Evolutionary conservation across 768 basidiomycete genomes (phyloP).

Genomic region (Lactarius indigo): DNA sequence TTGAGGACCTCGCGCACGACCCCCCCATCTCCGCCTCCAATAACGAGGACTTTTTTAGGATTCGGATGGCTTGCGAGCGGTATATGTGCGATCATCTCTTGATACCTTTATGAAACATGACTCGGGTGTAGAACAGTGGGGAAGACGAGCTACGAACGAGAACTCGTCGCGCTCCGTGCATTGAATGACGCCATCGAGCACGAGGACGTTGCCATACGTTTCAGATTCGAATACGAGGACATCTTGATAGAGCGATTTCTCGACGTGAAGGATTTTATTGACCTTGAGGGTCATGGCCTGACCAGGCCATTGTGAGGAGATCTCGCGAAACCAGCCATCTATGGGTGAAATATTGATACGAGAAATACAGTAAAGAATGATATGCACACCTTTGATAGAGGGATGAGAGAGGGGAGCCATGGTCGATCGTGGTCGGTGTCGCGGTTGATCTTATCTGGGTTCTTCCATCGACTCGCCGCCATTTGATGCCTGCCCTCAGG

Average conservation of each 20-base stretch:
- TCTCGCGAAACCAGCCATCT: slow-evolving; percentile 98
- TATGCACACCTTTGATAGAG: slow-evolving; percentile 34
- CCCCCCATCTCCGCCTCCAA: slow-evolving; percentile 97
- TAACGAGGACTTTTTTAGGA: slow-evolving; percentile 93
- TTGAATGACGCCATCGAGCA: slow-evolving; percentile 93
- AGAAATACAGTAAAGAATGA: not conserved
- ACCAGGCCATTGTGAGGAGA: slow-evolving; percentile 94
- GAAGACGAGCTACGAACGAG: slow-evolving; percentile 56
- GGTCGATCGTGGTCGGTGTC: not conserved
- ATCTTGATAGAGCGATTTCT: slow-evolving; percentile 93
- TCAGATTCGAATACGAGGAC: slow-evolving; percentile 96
- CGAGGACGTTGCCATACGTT: slow-evolving; percentile 95
- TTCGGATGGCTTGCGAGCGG: slow-evolving; percentile 96
- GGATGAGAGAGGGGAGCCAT: slow-evolving; percentile 41
- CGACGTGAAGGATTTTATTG: slow-evolving; percentile 90
- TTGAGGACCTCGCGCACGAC: slow-evolving; percentile 97
- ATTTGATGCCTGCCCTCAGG: not conserved
- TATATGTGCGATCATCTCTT: slow-evolving; percentile 98
- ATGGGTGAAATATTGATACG: not conserved
- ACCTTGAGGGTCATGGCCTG: slow-evolving; percentile 98
- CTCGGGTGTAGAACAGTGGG: not conserved
- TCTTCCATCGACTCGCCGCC: not conserved
- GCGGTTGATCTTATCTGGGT: slow-evolving; percentile 6
- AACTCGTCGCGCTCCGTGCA: slow-evolving; percentile 99
- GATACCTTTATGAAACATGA: slow-evolving; percentile 59